Percentiles rank a stretch among this genome's conserved stretches.
These are phyloP conservation scores for Spathaspora hagerdaliae DNA, from an alignment of 805 yeast species.

Conservation along the genomic window DNA sequence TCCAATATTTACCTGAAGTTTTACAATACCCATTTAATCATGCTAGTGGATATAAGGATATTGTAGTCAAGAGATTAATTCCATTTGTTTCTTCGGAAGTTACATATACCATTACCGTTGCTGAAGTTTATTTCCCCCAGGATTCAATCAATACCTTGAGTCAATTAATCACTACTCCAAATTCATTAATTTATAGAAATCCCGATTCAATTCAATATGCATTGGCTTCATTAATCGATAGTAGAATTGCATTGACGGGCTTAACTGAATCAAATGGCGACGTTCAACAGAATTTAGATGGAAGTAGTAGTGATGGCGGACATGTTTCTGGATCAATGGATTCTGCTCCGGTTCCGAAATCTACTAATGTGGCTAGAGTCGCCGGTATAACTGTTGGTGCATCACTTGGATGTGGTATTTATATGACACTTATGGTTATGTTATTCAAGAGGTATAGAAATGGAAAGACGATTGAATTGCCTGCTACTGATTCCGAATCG, in stretches of 20 bases:
- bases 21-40: constrained; percentile 56
- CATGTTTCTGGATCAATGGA: constrained; percentile 32
- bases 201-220: constrained; percentile 50
- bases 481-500: constrained; percentile 38
- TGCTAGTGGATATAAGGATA: constrained; percentile 26
- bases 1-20: constrained; percentile 77
- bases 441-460: constrained; percentile 48
- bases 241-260: constrained; percentile 56
- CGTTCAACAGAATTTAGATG: constrained; percentile 4
- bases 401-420: constrained; percentile 67
- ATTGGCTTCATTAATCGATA: constrained; percentile 70
- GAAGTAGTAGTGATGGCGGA: constrained; percentile 4
- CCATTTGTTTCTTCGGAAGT: constrained; percentile 61
- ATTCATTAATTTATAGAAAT: constrained; percentile 61
- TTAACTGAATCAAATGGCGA: constrained; percentile 12
- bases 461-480: constrained; percentile 36
- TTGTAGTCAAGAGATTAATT: constrained; percentile 63
- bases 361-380: constrained; percentile 38
- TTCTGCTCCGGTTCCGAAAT: constrained; percentile 7
- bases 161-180: constrained; percentile 41
- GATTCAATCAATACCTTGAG: constrained; percentile 47
- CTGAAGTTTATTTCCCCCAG: constrained; percentile 78
- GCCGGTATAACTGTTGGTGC: constrained; percentile 84
- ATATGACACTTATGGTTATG: constrained; percentile 57
- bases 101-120: constrained; percentile 77